Base-by-base conservation (phyloP, 2,329 filamentous ascomycete species). In the Penicillium brevicompactum region DNA sequence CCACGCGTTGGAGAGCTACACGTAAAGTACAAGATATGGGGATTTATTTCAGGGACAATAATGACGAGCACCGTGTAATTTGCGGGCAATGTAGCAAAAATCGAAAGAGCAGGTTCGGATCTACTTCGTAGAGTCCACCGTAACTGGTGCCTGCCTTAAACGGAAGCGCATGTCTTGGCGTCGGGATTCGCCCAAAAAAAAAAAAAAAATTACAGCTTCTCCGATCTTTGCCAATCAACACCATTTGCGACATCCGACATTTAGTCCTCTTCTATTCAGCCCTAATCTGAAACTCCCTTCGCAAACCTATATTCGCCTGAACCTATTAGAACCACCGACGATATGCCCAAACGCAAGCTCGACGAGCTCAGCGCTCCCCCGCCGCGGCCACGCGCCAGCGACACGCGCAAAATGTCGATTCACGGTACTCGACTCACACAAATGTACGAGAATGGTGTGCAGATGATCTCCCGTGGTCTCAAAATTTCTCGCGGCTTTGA, bases 401-500 rank as follows among this genome's bases (percentile, higher is more conserved):
- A 67, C 44, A 49, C 63, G 46, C 67, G 67, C 51, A 69, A 67
- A 48, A 57, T 71, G 32, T 61, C 66, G 4, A 63, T 74, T 45
- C 74, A 74, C 60, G 65, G 66, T 7, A 64, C 69, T 32, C 74
- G 77, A 14, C 66, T 82, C 3, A 72, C 74, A 37, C 69, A 77
- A 50, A 78, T 80, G 59, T 75, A 86, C 55, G 73, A 80, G 31
- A 75, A 80, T 45, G 80, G 79, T 24, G 76, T 79, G 42, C 79
- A 80, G 53, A 66, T 77, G 18, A 74, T 87, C 4, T 73, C 76
- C 18, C 71, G 77, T 24, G 82, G 82, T 1, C 76, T 87, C 42
- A 86, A 85, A 65, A 74, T 81, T 9, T 83, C 82, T 34, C 82
- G 82, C 42, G 81, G 82, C 10, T 85, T 87, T 60, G 85, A 88